Conservation (phyloP, 2,329 filamentous ascomycete genomes). For the Trichoderma endophyticum region DNA sequence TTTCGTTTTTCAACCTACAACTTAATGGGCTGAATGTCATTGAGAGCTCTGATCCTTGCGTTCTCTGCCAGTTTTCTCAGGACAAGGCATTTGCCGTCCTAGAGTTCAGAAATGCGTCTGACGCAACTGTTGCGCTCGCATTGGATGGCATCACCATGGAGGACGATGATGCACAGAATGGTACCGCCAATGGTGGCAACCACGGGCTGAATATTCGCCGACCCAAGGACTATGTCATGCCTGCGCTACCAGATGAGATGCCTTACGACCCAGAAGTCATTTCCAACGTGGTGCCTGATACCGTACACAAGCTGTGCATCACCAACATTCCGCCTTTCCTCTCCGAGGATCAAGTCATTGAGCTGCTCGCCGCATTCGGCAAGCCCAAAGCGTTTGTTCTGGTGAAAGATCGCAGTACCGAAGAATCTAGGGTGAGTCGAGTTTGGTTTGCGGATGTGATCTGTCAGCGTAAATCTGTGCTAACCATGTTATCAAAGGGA, state of each 20-base stretch:
- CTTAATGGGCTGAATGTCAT: conserved; percentile 95
- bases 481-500: conserved; percentile 49
- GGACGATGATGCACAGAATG: conserved; percentile 58
- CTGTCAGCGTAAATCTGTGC: conserved; percentile 13
- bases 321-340: conserved; percentile 86
- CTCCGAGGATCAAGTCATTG: conserved; percentile 84
- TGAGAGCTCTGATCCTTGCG: conserved; percentile 77
- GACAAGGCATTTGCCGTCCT: conserved; percentile 79
- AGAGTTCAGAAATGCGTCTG: conserved; percentile 83
- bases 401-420: conserved; percentile 80
- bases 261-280: conserved; percentile 74
- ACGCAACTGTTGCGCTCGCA: conserved; percentile 87
- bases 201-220: conserved; percentile 72
- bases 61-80: conserved; percentile 75
- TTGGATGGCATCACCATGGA: conserved; percentile 89
- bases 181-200: conserved; percentile 50
- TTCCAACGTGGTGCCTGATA: conserved; percentile 80
- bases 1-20: conserved; percentile 91
- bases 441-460: neutral
- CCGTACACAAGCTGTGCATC: conserved; percentile 91
- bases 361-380: conserved; percentile 86
- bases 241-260: conserved; percentile 69
- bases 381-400: conserved; percentile 89
- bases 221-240: conserved; percentile 96
- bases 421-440: conserved; percentile 74